These are phyloP conservation scores for Chlorella sp. DNA, from an alignment of 139 green algal species.

Conservation along the genomic window DNA sequence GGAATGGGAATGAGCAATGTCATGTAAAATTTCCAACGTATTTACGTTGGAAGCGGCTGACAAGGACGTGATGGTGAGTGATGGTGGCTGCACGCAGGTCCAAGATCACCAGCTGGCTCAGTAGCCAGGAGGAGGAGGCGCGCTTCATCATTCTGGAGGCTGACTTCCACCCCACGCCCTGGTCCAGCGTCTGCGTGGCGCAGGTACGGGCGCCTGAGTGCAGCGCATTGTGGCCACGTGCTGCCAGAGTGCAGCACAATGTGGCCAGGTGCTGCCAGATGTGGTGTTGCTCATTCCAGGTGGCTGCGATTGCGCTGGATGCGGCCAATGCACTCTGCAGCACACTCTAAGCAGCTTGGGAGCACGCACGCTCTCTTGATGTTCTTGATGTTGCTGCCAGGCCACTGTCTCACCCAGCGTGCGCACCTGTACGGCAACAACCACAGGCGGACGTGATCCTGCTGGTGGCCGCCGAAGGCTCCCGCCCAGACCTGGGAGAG, in stretches of 20 bases:
- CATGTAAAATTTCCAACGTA: no score
- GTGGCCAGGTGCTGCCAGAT: background rate
- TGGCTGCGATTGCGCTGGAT: background rate
- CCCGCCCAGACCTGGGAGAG: slow-evolving; percentile 16
- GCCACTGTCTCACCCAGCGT: background rate
- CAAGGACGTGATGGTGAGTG: no score
- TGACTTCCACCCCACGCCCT: slow-evolving; percentile 42
- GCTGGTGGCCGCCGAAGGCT: slow-evolving; percentile 38
- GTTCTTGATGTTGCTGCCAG: background rate
- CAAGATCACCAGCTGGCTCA: slow-evolving; percentile 78
- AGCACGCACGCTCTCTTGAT: background rate
- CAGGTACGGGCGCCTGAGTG: slow-evolving; percentile 39
- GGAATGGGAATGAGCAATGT: no score
- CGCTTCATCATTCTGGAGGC: slow-evolving; percentile 73
- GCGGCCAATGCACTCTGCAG: no score
- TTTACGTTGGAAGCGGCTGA: no score
- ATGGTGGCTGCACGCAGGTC: no score
- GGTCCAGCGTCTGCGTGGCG: slow-evolving; percentile 58
- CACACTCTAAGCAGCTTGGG: background rate
- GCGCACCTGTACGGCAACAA: background rate
- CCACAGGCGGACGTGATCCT: slow-evolving; percentile 44
- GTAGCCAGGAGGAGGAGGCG: slow-evolving; percentile 67
- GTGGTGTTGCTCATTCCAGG: background rate
- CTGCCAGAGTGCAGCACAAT: background rate
- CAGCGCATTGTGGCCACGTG: background rate